Conservation (phyloP, 306 rosid species). For the Sindora glabra region DNA sequence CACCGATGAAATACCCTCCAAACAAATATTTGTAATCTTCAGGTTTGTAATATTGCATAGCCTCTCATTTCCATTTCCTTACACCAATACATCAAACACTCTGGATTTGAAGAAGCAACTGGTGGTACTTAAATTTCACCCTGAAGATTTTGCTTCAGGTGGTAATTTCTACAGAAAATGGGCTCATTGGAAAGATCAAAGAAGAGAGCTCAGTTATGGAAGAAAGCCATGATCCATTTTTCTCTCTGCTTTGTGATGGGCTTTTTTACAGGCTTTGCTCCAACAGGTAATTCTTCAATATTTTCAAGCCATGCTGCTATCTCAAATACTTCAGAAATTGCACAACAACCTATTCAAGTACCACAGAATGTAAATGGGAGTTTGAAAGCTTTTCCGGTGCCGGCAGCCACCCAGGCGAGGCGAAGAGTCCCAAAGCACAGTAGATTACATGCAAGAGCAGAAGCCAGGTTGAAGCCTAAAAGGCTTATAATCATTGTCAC, state of each 20-base stretch:
- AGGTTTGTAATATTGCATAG: conserved; percentile 20
- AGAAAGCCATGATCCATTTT: conserved; percentile 75
- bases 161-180: conserved; percentile 30
- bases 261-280: conserved; percentile 86
- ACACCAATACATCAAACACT: neutral
- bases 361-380: conserved; percentile 20
- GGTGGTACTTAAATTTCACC: neutral
- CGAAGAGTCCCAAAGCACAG: conserved; percentile 10
- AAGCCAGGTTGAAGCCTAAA: conserved; percentile 26
- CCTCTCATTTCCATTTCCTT: conserved; percentile 9
- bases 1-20: conserved; percentile 27
- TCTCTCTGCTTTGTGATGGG: conserved; percentile 84
- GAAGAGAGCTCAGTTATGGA: conserved; percentile 72
- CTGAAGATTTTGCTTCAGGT: conserved; percentile 9
- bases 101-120: neutral
- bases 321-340: conserved; percentile 22
- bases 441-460: neutral
- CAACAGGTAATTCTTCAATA: conserved; percentile 53
- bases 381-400: conserved; percentile 18
- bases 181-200: conserved; percentile 75
- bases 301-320: conserved; percentile 14
- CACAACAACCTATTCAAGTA: conserved; percentile 32
- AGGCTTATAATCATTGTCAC: conserved; percentile 63
- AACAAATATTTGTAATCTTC: conserved; percentile 7
- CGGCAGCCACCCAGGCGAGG: conserved; percentile 11